Conservation (phyloP, 441 rosid species). For the Metrosideros polymorpha region DNA sequence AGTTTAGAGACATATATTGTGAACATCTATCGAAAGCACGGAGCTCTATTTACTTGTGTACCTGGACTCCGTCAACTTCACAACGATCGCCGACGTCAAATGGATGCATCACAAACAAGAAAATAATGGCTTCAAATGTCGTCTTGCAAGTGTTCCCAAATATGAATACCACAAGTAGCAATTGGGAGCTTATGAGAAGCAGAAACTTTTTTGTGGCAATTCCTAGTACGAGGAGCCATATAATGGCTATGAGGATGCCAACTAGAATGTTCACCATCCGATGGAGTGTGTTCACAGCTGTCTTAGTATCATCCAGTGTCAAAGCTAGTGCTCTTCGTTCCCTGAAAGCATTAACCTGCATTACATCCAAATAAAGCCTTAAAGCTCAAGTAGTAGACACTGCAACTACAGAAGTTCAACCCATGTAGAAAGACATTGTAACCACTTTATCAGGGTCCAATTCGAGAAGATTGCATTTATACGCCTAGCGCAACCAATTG, state of each 20-base stretch:
- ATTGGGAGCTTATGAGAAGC: conserved; percentile 3
- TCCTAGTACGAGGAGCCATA: conserved; percentile 4
- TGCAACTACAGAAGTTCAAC: not conserved
- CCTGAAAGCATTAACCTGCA: conserved; percentile 5
- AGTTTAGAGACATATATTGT: not conserved
- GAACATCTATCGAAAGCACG: not conserved
- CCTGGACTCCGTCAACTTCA: conserved; percentile 6
- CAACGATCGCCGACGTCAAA: conserved; percentile 9
- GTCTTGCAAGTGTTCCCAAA: conserved; percentile 3
- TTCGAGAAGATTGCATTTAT: not conserved
- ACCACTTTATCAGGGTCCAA: not conserved
- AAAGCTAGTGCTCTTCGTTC: conserved; percentile 5
- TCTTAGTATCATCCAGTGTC: conserved; percentile 2
- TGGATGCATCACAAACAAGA: conserved; percentile 13
- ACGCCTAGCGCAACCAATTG: not conserved
- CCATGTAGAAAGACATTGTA: not conserved
- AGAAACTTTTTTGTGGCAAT: not conserved
- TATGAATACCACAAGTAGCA: conserved; percentile 5
- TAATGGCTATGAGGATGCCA: not conserved
- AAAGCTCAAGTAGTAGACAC: not conserved
- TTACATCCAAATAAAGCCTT: not conserved
- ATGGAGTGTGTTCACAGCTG: conserved; percentile 7
- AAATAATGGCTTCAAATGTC: not conserved
- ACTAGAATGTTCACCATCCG: conserved; percentile 3
- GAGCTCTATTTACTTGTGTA: not conserved